Conservation (phyloP, 2,329 filamentous ascomycete species). For the Erysiphe pulchra region DNA sequence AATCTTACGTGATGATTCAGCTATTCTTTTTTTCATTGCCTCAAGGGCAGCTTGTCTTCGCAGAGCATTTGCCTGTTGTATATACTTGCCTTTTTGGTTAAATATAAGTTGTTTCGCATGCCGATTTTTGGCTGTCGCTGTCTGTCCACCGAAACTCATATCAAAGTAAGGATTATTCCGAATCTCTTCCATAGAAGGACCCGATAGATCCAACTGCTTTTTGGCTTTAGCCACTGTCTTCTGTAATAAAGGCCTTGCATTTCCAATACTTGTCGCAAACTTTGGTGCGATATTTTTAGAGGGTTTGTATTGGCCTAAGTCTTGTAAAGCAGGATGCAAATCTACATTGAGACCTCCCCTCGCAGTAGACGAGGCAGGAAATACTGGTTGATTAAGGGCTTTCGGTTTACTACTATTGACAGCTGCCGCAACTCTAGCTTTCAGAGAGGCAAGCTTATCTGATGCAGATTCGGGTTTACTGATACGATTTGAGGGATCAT, state of each 20-base stretch:
- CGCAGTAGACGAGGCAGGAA: slow-evolving; percentile 12
- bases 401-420: slow-evolving; percentile 27
- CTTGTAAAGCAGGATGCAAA: slow-evolving; percentile 40
- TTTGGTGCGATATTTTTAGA: slow-evolving; percentile 15
- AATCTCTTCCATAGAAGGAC: slow-evolving; percentile 29
- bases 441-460: slow-evolving; percentile 49
- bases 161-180: slow-evolving; percentile 67
- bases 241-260: slow-evolving; percentile 16
- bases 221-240: slow-evolving; percentile 19
- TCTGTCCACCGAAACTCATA: slow-evolving; percentile 33
- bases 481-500: slow-evolving; percentile 26
- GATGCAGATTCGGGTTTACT: slow-evolving; percentile 30
- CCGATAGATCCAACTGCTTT: slow-evolving; percentile 28
- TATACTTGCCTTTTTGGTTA: slow-evolving; percentile 93
- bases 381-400: slow-evolving; percentile 17
- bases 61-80: slow-evolving; percentile 73
- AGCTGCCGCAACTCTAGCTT: slow-evolving; percentile 54
- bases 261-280: slow-evolving; percentile 17
- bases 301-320: slow-evolving; percentile 23
- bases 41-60: slow-evolving; percentile 73
- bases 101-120: slow-evolving; percentile 59
- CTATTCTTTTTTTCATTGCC: slow-evolving; percentile 83
- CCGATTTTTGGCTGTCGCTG: slow-evolving; percentile 31
- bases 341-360: slow-evolving; percentile 17
- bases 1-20: slow-evolving; percentile 64